Evolutionary conservation across 192 early-diverging fungal genomes (phyloP).

Genomic region (Endogone sp.): DNA sequence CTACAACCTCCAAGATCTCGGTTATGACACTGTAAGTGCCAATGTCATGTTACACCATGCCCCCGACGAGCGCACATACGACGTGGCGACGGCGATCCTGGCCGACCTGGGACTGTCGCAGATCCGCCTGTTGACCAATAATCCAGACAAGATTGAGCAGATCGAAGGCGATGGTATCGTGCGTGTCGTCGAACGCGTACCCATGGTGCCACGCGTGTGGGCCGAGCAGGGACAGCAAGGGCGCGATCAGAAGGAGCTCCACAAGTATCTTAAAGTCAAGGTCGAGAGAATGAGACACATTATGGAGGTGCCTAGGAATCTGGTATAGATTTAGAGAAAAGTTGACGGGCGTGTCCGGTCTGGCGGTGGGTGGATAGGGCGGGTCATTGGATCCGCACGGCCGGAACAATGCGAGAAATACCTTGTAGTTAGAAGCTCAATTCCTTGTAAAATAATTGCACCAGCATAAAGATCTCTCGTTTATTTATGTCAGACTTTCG

Average conservation of each 20-base stretch:
- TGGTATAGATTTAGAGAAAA: background rate
- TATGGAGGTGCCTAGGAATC: conserved; percentile 52
- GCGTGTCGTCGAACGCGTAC: conserved; percentile 74
- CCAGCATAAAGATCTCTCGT: background rate
- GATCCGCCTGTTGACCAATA: conserved; percentile 90
- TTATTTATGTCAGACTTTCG: too few species aligned
- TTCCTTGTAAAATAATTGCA: background rate
- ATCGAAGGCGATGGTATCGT: conserved; percentile 63
- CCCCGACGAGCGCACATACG: conserved; percentile 91
- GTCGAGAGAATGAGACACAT: conserved; percentile 91
- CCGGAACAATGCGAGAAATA: background rate
- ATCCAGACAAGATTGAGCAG: conserved; percentile 89
- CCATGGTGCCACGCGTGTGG: conserved; percentile 94
- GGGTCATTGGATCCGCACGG: background rate
- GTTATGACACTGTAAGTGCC: conserved; percentile 90
- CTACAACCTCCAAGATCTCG: conserved; percentile 95
- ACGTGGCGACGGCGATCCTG: conserved; percentile 84
- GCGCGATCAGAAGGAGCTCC: conserved; percentile 47
- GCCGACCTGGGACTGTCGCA: conserved; percentile 70
- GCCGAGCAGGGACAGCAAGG: conserved; percentile 9
- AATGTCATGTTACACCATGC: conserved; percentile 89
- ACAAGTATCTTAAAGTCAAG: conserved; percentile 86
- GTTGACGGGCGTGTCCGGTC: background rate
- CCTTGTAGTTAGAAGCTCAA: background rate
- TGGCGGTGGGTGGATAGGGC: background rate